Conservation (phyloP, 306 rosid species). For the Fagus crenata region DNA sequence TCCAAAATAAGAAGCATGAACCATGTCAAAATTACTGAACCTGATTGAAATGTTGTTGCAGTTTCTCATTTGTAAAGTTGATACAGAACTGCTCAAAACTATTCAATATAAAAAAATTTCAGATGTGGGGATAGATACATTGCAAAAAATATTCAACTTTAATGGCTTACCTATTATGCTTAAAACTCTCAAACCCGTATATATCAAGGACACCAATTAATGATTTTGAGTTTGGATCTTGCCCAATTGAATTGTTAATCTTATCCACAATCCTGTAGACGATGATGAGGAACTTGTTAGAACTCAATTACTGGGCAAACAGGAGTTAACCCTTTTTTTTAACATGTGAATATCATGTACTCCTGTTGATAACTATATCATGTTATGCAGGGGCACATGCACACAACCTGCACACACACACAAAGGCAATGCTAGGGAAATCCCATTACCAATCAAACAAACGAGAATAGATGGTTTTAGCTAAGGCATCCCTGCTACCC, state of each 20-base stretch:
- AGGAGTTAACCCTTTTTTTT: constrained; percentile 14
- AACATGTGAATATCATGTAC: neutral
- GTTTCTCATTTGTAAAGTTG: constrained; percentile 96
- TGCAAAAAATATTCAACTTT: constrained; percentile 26
- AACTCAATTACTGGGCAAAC: constrained; percentile 32
- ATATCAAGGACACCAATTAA: constrained; percentile 99
- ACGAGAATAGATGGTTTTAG: constrained; percentile 92
- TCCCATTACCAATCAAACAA: constrained; percentile 93
- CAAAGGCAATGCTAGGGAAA: constrained; percentile 29
- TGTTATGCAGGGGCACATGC: neutral
- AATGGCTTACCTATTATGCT: constrained; percentile 78
- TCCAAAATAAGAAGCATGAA: constrained; percentile 20
- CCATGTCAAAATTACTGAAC: constrained; percentile 43
- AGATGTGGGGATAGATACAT: constrained; percentile 33
- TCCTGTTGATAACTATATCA: neutral
- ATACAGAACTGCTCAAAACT: constrained; percentile 99
- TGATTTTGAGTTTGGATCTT: constrained; percentile 92
- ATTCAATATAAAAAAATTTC: constrained; percentile 30
- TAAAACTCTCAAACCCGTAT: constrained; percentile 98
- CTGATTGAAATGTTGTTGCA: constrained; percentile 99
- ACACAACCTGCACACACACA: neutral
- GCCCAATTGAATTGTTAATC: constrained; percentile 92
- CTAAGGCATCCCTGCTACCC: constrained; percentile 94
- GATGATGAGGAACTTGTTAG: constrained; percentile 26
- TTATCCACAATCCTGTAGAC: constrained; percentile 89